Base-by-base conservation (phyloP, 2,329 filamentous ascomycete genomes). In the Penicillium hordei region DNA sequence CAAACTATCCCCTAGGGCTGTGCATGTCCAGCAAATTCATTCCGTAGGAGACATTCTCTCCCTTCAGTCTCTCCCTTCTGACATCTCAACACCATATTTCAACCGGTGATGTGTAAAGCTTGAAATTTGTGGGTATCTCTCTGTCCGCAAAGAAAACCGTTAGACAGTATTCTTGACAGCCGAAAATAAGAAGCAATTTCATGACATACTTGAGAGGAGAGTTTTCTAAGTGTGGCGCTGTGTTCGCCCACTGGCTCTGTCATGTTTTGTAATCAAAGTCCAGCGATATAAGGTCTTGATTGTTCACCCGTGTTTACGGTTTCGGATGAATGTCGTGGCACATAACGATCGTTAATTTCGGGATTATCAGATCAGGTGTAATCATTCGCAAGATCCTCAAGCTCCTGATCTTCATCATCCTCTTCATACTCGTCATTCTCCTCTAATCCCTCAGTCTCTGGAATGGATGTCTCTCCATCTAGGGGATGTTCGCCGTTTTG, bases 381-480 rank as follows among this genome's bases (percentile, higher is more conserved):
- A 9, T 36, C 49, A 8, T 53, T 57, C 29, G 25, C 49, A 25
- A 57, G 55, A n/a, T 57, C 55, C 4, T 53, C 55, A 23, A 57
- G 42, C 36, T 57, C 55, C 34, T 57, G 42, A 17, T 57, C 55
- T 53, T 57, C 55, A 10, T 52, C 48, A 17, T 57, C 54, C 9
- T 57, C 50, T 21, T 52, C 50, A 3, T 46, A 39, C 12, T 33
- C 50, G 12, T 33, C 31, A 33, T 33, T 33, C 9, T 25, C 39
- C 21, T 34, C 50, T 27, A 17, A 23, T 15, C 21, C 39, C 15
- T 17, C 50, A 2, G 42, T 17, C 21, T 34, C 43, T 3, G 36
- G 43, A 13, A 36, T 46, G 2, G 34, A 53, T 25, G n/a, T 13
- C 21, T 53, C 21, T 15, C 9, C 54, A 25, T 40, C 17, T 27